Base-by-base conservation (phyloP, 73 alveolate species). In the Symbiodinium pilosum region DNA sequence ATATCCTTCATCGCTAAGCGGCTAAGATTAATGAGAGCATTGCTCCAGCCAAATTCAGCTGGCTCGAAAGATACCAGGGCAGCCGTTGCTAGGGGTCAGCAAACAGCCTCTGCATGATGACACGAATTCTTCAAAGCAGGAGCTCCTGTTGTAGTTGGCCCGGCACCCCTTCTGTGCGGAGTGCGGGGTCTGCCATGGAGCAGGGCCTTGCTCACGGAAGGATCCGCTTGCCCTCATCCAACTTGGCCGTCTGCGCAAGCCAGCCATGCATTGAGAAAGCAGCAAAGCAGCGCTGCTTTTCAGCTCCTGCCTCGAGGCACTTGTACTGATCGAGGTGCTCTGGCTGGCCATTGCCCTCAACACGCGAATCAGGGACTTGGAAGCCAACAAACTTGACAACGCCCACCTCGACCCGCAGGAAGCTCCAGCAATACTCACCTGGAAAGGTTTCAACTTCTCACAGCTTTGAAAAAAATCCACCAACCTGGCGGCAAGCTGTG, bases 381-480 rank as follows among this genome's bases (percentile, higher is more conserved):
- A n/a, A n/a, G n/a, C n/a, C n/a, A n/a, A n/a, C n/a, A n/a, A n/a
- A n/a, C n/a, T n/a, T n/a, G n/a, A n/a, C n/a, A n/a, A n/a, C n/a
- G n/a, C n/a, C n/a, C n/a, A n/a, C n/a, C n/a, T 16, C 38, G 30
- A 59, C 77, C 30, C 85, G 85, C 44, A 71, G 18, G 43, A 71
- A 71, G 85, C 85, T n/a, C 85, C 43, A 34, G 85, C 85, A 71
- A 71, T 71, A 71, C 30, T 71, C 43, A 26, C 85, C 85, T 36
- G 41, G 44, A 36, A 6, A 34, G 30, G 77, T 6, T 64, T 2
- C 0, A 0, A 36, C 41, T 0, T 11, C 77, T 47, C 59, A 47
- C 59, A 11, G 71, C 16, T 21, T 21, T 21, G 26, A 12, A 30
- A 54, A 54, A 64, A 36, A 59, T 20, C 1, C 38, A 59, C 39